A percentile compares a stretch with the other conserved stretches of the same genome.
These are phyloP conservation scores for Metarhizium rileyi DNA, from an alignment of 2,329 filamentous ascomycete species.

Conservation along the genomic window DNA sequence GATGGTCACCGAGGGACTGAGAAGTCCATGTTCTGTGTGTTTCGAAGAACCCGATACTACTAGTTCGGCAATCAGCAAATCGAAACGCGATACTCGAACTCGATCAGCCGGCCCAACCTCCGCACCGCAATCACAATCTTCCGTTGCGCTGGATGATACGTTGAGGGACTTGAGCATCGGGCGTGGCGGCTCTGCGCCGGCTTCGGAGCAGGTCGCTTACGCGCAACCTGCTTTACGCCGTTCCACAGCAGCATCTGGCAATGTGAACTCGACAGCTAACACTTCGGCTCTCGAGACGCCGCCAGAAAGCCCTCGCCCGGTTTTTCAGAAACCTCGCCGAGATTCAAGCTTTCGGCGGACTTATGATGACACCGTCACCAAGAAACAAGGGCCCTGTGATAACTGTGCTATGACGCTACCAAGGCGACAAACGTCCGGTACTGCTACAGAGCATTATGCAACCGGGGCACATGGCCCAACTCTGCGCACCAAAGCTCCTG, in stretches of 20 bases:
- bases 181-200: slow-evolving; percentile 33
- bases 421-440: slow-evolving; percentile 19
- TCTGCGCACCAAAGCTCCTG: slow-evolving; percentile 50
- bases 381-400: slow-evolving; percentile 53
- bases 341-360: slow-evolving; percentile 53
- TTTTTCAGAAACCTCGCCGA: slow-evolving; percentile 31
- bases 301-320: slow-evolving; percentile 44
- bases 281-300: slow-evolving; percentile 44
- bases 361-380: slow-evolving; percentile 56
- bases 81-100: slow-evolving; percentile 24
- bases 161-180: slow-evolving; percentile 38
- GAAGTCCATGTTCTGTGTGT: slow-evolving; percentile 50
- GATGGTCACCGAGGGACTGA: slow-evolving; percentile 59
- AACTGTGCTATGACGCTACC: slow-evolving; percentile 61
- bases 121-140: slow-evolving; percentile 21
- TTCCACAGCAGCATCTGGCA: slow-evolving; percentile 17
- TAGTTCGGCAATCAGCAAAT: slow-evolving; percentile 6
- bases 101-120: slow-evolving; percentile 29
- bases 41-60: slow-evolving; percentile 30
- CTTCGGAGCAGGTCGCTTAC: slow-evolving; percentile 35
- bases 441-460: slow-evolving; percentile 18
- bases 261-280: slow-evolving; percentile 17
- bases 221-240: slow-evolving; percentile 32
- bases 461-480: slow-evolving; percentile 42
- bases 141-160: slow-evolving; percentile 35